Percentiles rank a stretch among this genome's conserved stretches.
phyloP scores from a whole-genome alignment of 2,329 filamentous ascomycete genomes.

The Madurella fahalii region DNA sequence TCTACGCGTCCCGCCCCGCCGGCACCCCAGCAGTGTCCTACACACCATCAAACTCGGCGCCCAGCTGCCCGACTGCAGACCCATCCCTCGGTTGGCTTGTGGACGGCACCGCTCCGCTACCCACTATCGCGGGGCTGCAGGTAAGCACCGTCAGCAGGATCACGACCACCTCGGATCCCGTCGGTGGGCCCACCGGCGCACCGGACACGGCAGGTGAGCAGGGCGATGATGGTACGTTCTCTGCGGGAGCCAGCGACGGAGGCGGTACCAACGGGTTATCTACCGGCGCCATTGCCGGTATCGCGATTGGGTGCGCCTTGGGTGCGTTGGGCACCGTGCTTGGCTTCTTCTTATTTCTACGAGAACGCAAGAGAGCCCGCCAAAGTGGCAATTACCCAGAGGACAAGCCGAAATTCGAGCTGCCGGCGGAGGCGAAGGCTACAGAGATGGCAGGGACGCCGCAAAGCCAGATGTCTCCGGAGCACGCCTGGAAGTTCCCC shows the following conservation, averaged over 20 bases:
- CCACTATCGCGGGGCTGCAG: neutral
- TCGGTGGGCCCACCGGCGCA: no score
- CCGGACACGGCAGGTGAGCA: no score
- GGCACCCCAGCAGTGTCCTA: neutral
- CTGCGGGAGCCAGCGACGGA: neutral
- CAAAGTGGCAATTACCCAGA: neutral
- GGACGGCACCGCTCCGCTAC: neutral
- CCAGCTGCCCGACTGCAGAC: neutral
- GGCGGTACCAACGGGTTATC: neutral
- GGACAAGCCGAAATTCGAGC: neutral
- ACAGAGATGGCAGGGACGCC: neutral
- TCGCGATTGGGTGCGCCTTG: neutral
- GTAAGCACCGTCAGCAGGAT: neutral
- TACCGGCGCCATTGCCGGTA: conserved; percentile 2
- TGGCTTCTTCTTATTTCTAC: neutral
- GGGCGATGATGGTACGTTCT: neutral
- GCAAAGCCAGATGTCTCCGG: neutral
- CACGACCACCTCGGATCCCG: neutral
- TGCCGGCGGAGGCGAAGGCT: neutral
- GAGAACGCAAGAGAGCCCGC: neutral
- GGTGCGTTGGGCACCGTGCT: neutral
- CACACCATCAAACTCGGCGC: neutral
- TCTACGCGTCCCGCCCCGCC: neutral
- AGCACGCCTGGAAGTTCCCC: neutral
- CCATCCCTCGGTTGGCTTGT: neutral